Conservation (phyloP, 768 basidiomycete species). For the Symmetrospora coprosmae region DNA sequence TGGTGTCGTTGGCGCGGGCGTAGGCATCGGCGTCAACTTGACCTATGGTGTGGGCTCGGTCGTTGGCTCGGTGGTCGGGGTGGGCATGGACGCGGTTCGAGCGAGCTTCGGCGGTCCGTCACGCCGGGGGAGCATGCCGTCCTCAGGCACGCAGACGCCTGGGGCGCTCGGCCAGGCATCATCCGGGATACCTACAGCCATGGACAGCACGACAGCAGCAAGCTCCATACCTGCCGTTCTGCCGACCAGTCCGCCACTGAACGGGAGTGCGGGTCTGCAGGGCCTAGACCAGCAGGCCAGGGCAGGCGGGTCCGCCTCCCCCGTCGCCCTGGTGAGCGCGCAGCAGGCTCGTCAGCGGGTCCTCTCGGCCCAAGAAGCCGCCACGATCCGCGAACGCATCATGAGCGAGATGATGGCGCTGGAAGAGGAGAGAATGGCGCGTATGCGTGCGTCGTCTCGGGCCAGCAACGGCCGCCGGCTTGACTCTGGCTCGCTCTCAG, state of each 20-base stretch:
- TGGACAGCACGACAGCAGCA: slow-evolving; percentile 26
- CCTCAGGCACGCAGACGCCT: background rate
- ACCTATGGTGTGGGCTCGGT: slow-evolving; percentile 29
- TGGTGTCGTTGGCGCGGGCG: slow-evolving; percentile 31
- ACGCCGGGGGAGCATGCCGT: too few relatives aligned
- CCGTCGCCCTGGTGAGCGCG: too few relatives aligned
- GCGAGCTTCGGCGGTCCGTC: slow-evolving; percentile 44
- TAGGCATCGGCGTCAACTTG: slow-evolving; percentile 28
- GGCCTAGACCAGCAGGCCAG: too few relatives aligned
- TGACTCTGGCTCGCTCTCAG: slow-evolving; percentile 6
- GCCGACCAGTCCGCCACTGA: background rate
- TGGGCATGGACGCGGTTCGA: slow-evolving; percentile 37
- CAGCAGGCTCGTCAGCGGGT: slow-evolving; percentile 22
- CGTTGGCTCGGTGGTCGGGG: slow-evolving; percentile 30
- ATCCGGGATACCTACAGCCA: slow-evolving; percentile 17
- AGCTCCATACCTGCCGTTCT: slow-evolving; percentile 11
- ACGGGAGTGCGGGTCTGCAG: too few relatives aligned
- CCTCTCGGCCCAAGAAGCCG: slow-evolving; percentile 66
- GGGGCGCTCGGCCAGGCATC: slow-evolving; percentile 23
- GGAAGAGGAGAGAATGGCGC: slow-evolving; percentile 89
- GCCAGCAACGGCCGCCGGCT: slow-evolving; percentile 13
- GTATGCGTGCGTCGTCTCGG: slow-evolving; percentile 35
- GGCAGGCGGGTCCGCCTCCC: too few relatives aligned
- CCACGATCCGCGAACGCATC: slow-evolving; percentile 80
- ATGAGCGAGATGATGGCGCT: slow-evolving; percentile 97